Evolutionary conservation across 352 stramenopile genomes (phyloP), one percentile per base, ranked within the genome.

Genomic region (Salisapilia sapeloensis): DNA sequence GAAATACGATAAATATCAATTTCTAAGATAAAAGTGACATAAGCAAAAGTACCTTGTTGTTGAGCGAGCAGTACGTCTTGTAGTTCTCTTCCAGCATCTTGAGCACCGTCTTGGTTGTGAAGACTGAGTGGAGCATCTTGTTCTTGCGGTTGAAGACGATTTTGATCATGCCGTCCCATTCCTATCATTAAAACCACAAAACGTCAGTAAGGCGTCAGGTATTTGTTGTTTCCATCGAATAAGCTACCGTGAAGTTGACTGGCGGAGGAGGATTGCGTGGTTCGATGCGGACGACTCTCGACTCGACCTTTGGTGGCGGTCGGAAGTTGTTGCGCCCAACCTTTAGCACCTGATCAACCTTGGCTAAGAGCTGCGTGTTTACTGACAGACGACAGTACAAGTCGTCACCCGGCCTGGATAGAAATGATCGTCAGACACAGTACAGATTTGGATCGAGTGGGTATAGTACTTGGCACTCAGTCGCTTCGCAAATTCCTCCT

Each of bases 141-240:
- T 99, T 98, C 63, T 99, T 99, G 23, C 96, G 76, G 63, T 99
- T 98, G 60, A 99, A 99, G 29, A 97, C 62, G 44, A 99, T 83
- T 46, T 96, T 92, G 46, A 99, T 87, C 83, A 99, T 96, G 23
- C 95, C 96, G 56, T 99, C 96, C 95, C 95, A 99, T 64, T 99
- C 95, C 42, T 74, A 18, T 24, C 50, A 30, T 27, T 12, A 41
- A 3, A n/a, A 32, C 32, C 20, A 9, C 23, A 33, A 36, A 42
- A 30, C 8, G 28, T 31, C 25, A 15, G 23, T 23, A 36, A 16
- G n/a, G 6, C 27, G 20, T 13, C 11, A 41, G 7, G 8, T 19
- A 27, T 36, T 4, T 8, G 12, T 14, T 0, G 19, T 22, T 24
- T 35, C 17, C 7, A 8, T n/a, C 23, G 12, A 32, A 24, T 21